Percentiles rank a stretch among this genome's conserved stretches.
These are phyloP conservation scores for Ananas comosus DNA, from an alignment of 176 grass and related monocot species.

Conservation along the genomic window DNA sequence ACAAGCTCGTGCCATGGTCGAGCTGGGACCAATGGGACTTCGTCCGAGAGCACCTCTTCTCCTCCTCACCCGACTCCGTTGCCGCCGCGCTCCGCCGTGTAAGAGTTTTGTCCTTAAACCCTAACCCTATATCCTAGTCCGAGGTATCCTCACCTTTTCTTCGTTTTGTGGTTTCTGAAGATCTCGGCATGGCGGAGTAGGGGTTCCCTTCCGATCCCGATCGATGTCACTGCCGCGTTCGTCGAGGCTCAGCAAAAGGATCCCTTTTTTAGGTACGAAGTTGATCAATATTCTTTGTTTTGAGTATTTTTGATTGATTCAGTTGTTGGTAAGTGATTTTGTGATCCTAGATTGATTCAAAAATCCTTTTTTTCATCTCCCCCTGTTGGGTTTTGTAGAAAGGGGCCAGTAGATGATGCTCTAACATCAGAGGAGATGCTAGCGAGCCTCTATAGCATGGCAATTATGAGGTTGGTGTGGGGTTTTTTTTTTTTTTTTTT, in stretches of 20 bases:
- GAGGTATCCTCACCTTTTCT: not conserved
- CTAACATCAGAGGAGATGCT: conserved; percentile 74
- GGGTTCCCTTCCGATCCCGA: conserved; percentile 52
- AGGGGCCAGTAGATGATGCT: conserved; percentile 18
- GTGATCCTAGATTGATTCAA: conserved; percentile 3
- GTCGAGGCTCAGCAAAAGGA: conserved; percentile 73
- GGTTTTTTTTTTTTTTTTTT: not conserved
- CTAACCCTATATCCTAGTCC: not conserved
- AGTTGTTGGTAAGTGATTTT: not conserved
- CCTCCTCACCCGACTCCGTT: conserved; percentile 30
- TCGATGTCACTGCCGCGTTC: conserved; percentile 72
- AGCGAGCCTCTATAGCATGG: conserved; percentile 79
- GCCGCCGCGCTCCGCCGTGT: conserved; percentile 49
- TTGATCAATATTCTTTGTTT: conserved; percentile 5
- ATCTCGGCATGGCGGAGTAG: conserved; percentile 83
- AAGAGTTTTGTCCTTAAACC: conserved; percentile 2
- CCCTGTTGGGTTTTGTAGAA: conserved; percentile 29
- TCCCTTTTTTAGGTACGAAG: conserved; percentile 56
- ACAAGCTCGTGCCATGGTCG: conserved; percentile 90
- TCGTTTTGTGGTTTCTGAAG: conserved; percentile 20
- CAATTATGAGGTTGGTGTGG: conserved; percentile 55
- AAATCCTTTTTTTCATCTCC: not conserved
- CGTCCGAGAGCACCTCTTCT: conserved; percentile 70
- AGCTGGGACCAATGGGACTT: conserved; percentile 82
- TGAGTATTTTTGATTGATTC: not conserved